Base-by-base conservation (phyloP, 768 basidiomycete genomes). In the Suillus discolor region DNA sequence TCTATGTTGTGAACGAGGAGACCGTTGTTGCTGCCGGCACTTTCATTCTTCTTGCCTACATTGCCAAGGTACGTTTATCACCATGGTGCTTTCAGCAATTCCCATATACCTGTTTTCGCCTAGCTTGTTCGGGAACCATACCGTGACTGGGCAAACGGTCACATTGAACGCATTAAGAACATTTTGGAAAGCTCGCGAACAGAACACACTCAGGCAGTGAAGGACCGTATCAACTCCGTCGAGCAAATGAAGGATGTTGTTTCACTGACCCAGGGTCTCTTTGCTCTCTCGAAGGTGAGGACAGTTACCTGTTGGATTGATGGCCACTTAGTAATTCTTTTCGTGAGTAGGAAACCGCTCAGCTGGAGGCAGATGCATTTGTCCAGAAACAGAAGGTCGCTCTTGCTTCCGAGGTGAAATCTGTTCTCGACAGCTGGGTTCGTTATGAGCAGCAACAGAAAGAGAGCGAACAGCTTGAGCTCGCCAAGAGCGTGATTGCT, bases 1-100 rank as follows among this genome's bases (percentile, higher is more conserved):
- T 99, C 61, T 98, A 98, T 74, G 97, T 99, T 66, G 88, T 97
- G 74, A 97, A 97, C 78, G 96, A 98, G 79, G 97, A 99, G 84
- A 89, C 93, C 28, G 90, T 98, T 69, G 84, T 99, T 55, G 88
- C 93, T 42, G 83, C 90, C 45, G 96, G 93, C 28, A 93, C 92
- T 71, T 81, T 91, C 69, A 89, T 96, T 66, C 87, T 97, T 72
- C 86, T 94, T 70, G 85, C 88, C 55, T 92, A 90, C 77, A 84
- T 97, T 71, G 94, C 86, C 72, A 91, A 89, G 86, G 92, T 90
- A 77, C 65, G 85, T 78, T 34, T 20, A 34, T 42, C n/a, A 7
- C 39, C 34, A 23, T 63, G 49, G 28, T 51, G 20, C 41, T 54
- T 16, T 61, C 64, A 31, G 54, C 49, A 42, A 65, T 62, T 31